Conservation (phyloP, 179 eudicot species). For the Carnegiea gigantea region DNA sequence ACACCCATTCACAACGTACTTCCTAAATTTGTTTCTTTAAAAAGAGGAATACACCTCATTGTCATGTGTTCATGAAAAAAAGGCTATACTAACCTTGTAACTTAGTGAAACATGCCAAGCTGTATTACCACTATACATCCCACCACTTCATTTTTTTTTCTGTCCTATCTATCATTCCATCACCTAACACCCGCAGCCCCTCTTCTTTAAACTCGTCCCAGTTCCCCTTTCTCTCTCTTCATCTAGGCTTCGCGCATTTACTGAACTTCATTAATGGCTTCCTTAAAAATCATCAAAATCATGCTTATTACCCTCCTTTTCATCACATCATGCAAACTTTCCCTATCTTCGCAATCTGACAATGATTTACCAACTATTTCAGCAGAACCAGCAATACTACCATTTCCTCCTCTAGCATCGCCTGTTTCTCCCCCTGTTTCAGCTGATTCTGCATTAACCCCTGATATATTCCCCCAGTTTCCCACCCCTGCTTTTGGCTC, state of each 20-base stretch:
- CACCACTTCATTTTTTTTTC: constrained; percentile 13
- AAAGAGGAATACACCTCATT: constrained; percentile 18
- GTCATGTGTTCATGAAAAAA: constrained; percentile 27
- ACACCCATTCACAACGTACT: neutral
- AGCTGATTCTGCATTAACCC: constrained; percentile 31
- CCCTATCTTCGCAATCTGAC: neutral
- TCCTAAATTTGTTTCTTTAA: neutral
- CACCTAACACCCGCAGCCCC: constrained; percentile 14
- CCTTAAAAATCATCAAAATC: constrained; percentile 24
- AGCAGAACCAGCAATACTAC: constrained; percentile 71
- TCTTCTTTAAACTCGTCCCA: neutral
- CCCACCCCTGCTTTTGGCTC: constrained; percentile 47
- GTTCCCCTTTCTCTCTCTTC: neutral
- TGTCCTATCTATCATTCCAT: constrained; percentile 13
- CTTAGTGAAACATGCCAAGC: constrained; percentile 40
- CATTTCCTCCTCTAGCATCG: constrained; percentile 28
- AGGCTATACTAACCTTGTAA: constrained; percentile 34
- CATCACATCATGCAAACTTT: constrained; percentile 2
- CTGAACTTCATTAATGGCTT: constrained; percentile 28
- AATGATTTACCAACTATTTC: constrained; percentile 43
- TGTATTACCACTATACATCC: constrained; percentile 30
- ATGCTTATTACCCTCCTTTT: neutral
- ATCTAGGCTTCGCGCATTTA: neutral
- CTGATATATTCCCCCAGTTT: constrained; percentile 60
- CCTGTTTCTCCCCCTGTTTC: constrained; percentile 27